Evolutionary conservation across 768 basidiomycete species (phyloP), one percentile per base, ranked within the genome.

Genomic region (Serendipita sp.): DNA sequence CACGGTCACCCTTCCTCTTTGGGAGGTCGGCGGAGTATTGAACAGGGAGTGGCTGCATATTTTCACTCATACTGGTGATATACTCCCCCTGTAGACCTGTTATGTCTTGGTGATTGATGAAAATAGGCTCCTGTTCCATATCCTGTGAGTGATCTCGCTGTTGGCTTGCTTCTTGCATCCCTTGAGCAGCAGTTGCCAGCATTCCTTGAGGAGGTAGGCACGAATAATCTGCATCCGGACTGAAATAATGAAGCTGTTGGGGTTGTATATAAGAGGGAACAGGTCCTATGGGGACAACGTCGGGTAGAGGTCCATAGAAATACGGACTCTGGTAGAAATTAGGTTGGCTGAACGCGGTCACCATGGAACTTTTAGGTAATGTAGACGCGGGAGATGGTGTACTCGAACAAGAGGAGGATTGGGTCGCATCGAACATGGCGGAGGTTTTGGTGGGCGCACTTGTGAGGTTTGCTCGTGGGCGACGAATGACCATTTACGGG

Each of bases 401-500:
- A 37, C 56, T 60, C 18, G 28, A 60, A 28, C 56, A 35, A n/a
- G 56, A 60, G n/a, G 56, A 60, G 8, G 56, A 60, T 51, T 51
- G n/a, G 48, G 48, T 51, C n/a, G 48, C 48, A n/a, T 51, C 30
- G 48, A 32, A n/a, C 8, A 32, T 51, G n/a, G n/a, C n/a, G 7
- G n/a, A 8, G 48, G 48, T 51, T 8, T 8, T 32, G 5, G 48
- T 18, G 48, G 30, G 48, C 41, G 41, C 13, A 41, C 41, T 41
- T 13, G 41, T 7, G 13, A 5, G 41, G 13, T 5, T 41, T 41
- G 41, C 7, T 13, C 13, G 41, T 41, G 41, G 41, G 41, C 41
- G 41, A 41, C 41, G 41, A 13, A 41, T 41, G 41, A 41, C 41
- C 41, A 41, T 41, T 41, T 5, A 13, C 7, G 13, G 13, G 41